Conservation (phyloP, 2,329 filamentous ascomycete species). For the Pestalotiopsis sp. region DNA sequence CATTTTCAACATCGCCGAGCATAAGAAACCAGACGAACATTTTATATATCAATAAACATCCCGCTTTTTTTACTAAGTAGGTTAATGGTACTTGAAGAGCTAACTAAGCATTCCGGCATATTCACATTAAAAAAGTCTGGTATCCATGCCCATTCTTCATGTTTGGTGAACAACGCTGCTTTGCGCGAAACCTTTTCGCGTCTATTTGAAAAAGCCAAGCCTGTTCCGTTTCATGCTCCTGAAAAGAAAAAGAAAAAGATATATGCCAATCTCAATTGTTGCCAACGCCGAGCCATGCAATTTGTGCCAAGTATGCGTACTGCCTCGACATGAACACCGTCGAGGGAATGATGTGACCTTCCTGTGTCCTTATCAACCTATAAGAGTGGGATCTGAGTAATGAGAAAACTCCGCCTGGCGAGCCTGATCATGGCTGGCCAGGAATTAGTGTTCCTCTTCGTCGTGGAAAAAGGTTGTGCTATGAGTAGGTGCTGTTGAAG, state of each 20-base stretch:
- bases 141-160: background rate
- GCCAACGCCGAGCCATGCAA: constrained; percentile 12
- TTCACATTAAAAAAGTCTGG: constrained; percentile 7
- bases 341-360: background rate
- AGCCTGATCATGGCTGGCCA: background rate
- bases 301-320: constrained; percentile 1
- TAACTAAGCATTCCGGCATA: constrained; percentile 1
- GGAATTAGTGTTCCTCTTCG: constrained; percentile 26
- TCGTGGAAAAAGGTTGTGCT: constrained; percentile 55
- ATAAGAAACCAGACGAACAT: too few species aligned
- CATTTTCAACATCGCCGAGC: too few species aligned
- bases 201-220: background rate
- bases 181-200: background rate
- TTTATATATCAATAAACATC: background rate
- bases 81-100: background rate
- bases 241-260: background rate
- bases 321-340: background rate
- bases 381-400: background rate
- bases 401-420: background rate
- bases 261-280: background rate
- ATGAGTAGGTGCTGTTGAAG: constrained; percentile 53
- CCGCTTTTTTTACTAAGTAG: background rate
- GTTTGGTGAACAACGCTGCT: background rate
- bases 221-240: background rate
- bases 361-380: background rate